These are phyloP conservation scores for Backusella sp. DNA, from an alignment of 192 early-diverging fungal species.

Conservation along the genomic window DNA sequence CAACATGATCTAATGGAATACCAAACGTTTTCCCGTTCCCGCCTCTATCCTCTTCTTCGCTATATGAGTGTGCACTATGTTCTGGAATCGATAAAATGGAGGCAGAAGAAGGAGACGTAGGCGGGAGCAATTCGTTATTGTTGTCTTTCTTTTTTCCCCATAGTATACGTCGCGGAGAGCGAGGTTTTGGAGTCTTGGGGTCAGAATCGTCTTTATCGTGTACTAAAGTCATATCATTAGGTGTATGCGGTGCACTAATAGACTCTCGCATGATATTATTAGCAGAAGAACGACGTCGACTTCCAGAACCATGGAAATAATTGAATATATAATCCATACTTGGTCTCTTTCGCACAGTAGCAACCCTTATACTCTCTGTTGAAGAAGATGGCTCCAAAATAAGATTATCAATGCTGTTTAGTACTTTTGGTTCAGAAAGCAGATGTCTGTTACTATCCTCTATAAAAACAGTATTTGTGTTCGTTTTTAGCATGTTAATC, in stretches of 20 bases:
- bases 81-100: background rate
- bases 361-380: background rate
- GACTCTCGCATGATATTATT: background rate
- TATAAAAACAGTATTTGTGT: background rate
- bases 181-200: conserved; percentile 23
- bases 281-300: background rate
- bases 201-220: background rate
- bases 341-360: background rate
- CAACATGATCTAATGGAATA: conserved; percentile 73
- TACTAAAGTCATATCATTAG: background rate
- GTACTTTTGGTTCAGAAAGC: conserved; percentile 50
- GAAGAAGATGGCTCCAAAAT: conserved; percentile 8
- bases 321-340: conserved; percentile 36
- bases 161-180: conserved; percentile 18
- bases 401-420: background rate
- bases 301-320: background rate
- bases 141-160: conserved; percentile 23
- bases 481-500: conserved; percentile 63
- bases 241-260: background rate
- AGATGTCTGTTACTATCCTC: conserved; percentile 57
- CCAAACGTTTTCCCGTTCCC: conserved; percentile 61
- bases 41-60: conserved; percentile 18
- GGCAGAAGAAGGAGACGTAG: background rate
- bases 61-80: background rate
- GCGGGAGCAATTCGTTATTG: background rate